Evolutionary conservation across 192 early-diverging fungal genomes (phyloP), one percentile per base, ranked within the genome.

Genomic region (Phlyctochytrium planicorne): DNA sequence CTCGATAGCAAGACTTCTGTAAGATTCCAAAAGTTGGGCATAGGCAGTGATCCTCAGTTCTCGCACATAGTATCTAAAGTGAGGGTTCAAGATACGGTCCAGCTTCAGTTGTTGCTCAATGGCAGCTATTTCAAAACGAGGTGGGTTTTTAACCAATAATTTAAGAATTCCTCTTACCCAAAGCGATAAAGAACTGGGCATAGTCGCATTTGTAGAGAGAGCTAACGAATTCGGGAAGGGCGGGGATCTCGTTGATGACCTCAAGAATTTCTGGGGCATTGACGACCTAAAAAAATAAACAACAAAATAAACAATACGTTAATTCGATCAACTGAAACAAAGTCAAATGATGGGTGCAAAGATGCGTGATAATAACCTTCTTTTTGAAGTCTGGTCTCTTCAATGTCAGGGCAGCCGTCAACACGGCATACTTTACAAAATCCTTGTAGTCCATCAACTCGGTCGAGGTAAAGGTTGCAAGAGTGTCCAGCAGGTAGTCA

Each of bases 31-130:
- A 35, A 97, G 76, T 75, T 99, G 97, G 12, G 93, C 91, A 75
- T 99, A 99, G 53, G 89, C 93, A 47, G 91, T 86, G 65, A 99
- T 98, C 62, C 96, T 90, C 97, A 99, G 97, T 73, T 99, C 97
- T 50, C 97, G 94, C 2, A 94, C 92, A 72, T 95, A 97, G 81
- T 86, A 99, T 2, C 89, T 85, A 78, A 89, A 90, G 75, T 99
- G 97, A 17, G 89, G 81, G 76, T 84, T 82, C n/a, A 98, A 79
- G 63, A 92, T 89, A 65, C 90, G 88, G 60, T 87, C 85, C 24
- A 60, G 60, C 66, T 87, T 86, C 50, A 96, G 91, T 25, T 80
- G 84, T 61, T 84, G 84, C 75, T 99, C 97, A 30, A 98, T 77
- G 1, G 77, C 83, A 29, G 95, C 94, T 89, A 30, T 34, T 25